Base-by-base conservation (phyloP, 352 stramenopile species). In the Phytophthora hibernalis region DNA sequence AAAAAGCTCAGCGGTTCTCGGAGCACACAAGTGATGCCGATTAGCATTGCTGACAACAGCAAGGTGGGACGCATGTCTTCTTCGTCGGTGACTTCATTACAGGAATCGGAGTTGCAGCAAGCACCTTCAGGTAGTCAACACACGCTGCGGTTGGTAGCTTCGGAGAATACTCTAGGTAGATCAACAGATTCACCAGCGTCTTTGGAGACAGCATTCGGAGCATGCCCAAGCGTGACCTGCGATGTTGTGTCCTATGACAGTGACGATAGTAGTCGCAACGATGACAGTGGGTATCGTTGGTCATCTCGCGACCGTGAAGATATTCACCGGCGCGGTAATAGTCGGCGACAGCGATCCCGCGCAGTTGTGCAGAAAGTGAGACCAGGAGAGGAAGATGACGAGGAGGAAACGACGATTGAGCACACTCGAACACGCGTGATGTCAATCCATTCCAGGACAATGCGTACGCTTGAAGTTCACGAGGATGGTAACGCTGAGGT, bases 21-120 rank as follows among this genome's bases (percentile, higher is more conserved):
- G 21, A 89, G 74, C 65, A 91, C 80, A 1, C 82, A 91, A 54
- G 78, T 89, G 15, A 83, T 85, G 74, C 82, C 80, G 0, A 66
- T 89, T 37, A 48, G 61, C 13, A 33, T 38, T 28, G 53, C 35
- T 52, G 65, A 70, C 20, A 57, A 15, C 1, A 65, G 21, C 53
- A 65, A 52, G 15, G 12, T 31, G 7, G 31, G 53, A 24, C 54
- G 58, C 7, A 30, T 33, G 21, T 65, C 68, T 24, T 65, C 56
- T 22, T 54, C 65, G 7, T 62, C 26, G 9, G 13, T 30, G 9
- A 42, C 35, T 1, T 44, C 58, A 35, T 26, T 40, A 21, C 42
- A 56, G 11, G 55, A 66, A 47, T 26, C 24, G 2, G 52, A 62
- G 31, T 21, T 45, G 10, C 38, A 50, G 2, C 53, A 45, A 6